Percentiles rank a stretch among this genome's conserved stretches.
Conservation (phyloP, 1,139 yeast species). For the Yamadazyma triangularis region DNA sequence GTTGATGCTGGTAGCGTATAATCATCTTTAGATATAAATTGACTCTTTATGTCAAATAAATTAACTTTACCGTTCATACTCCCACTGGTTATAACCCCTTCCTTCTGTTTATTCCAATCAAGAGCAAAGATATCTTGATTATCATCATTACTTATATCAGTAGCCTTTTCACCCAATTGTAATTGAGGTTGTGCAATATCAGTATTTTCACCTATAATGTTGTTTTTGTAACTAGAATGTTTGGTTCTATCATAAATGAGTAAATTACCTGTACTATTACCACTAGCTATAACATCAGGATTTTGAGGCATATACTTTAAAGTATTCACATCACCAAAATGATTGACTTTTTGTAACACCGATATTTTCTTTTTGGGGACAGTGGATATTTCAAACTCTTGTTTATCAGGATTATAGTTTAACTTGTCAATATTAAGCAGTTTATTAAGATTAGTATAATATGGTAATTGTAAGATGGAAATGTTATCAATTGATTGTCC, state of each 20-base stretch:
- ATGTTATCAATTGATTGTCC: slow-evolving; percentile 41
- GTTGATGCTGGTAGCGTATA: slow-evolving; percentile 4
- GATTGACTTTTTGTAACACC: slow-evolving; percentile 38
- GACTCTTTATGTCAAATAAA: slow-evolving; percentile 29
- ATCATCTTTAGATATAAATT: slow-evolving; percentile 11
- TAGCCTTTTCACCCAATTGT: slow-evolving; percentile 12
- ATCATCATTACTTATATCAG: slow-evolving; percentile 1
- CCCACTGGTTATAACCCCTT: slow-evolving; percentile 33
- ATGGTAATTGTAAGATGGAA: slow-evolving; percentile 36
- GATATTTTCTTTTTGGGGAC: slow-evolving; percentile 24
- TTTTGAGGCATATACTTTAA: slow-evolving; percentile 41
- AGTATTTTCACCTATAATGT: slow-evolving; percentile 20
- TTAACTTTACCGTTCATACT: slow-evolving; percentile 33
- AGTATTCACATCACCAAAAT: slow-evolving; percentile 42
- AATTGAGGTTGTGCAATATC: slow-evolving; percentile 31
- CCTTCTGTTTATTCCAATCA: slow-evolving; percentile 41
- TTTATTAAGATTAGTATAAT: slow-evolving; percentile 27
- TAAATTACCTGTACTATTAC: slow-evolving; percentile 37
- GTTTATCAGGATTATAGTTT: slow-evolving; percentile 35
- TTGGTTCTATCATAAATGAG: slow-evolving; percentile 50
- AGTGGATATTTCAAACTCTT: slow-evolving; percentile 36
- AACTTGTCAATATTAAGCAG: slow-evolving; percentile 28
- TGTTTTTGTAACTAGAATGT: slow-evolving; percentile 39
- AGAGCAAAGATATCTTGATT: slow-evolving; percentile 35
- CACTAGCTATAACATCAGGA: slow-evolving; percentile 40